Conservation (phyloP, 2,329 filamentous ascomycete genomes). For the Pseudocercospora ulei region DNA sequence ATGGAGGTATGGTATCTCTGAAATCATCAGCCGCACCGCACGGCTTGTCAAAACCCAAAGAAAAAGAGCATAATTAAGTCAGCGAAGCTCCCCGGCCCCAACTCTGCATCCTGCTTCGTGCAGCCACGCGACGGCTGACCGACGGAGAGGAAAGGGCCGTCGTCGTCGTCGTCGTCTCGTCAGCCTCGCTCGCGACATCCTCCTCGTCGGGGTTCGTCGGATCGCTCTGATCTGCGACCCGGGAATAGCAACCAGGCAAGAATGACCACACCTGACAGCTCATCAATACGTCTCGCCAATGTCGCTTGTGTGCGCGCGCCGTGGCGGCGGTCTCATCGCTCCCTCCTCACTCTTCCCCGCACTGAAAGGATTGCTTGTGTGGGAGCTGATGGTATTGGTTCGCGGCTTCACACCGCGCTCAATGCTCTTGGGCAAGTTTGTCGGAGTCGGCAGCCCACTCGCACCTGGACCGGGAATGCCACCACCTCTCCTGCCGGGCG, state of each 20-base stretch:
- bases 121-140: conserved; percentile 5
- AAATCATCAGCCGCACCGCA: conserved; percentile 11
- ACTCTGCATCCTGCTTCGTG: conserved; percentile 5
- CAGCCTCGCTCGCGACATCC: conserved; percentile 7
- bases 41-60: conserved; percentile 1
- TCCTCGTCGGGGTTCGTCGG: conserved; percentile 7
- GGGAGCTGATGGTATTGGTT: conserved; percentile 14
- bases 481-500: conserved; percentile 18
- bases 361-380: conserved; percentile 19
- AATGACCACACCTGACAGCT: conserved; percentile 2
- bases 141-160: too few species aligned
- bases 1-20: conserved; percentile 16
- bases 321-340: conserved; percentile 41
- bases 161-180: conserved; percentile 6
- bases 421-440: conserved; percentile 16
- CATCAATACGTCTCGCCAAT: conserved; percentile 34
- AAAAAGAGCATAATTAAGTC: conserved; percentile 4
- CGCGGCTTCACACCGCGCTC: conserved; percentile 13
- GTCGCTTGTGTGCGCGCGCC: conserved; percentile 35
- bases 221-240: conserved; percentile 4
- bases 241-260: conserved; percentile 1
- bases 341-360: conserved; percentile 14
- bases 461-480: conserved; percentile 18
- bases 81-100: conserved; percentile 7
- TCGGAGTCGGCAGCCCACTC: conserved; percentile 13